phyloP scores from a whole-genome alignment of 768 basidiomycete species.

The Tricholoma bakamatsutake region DNA sequence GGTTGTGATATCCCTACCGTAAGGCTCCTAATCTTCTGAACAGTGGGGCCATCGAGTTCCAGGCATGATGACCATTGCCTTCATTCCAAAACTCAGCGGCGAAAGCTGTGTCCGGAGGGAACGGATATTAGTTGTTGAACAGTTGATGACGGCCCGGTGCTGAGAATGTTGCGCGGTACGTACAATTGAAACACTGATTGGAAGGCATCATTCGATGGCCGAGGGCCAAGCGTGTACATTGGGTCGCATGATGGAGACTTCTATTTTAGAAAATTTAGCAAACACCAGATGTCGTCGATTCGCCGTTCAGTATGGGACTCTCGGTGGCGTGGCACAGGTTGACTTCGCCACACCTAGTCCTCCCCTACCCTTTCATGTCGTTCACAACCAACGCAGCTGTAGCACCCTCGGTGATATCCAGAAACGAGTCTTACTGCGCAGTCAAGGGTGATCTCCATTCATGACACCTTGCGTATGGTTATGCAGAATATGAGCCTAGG shows the following conservation, averaged over 20 bases:
- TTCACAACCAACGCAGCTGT: neutral
- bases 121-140: too few relatives aligned
- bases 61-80: neutral
- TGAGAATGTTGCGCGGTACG: too few relatives aligned
- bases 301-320: neutral
- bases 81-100: too few relatives aligned
- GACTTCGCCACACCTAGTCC: neutral
- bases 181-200: too few relatives aligned
- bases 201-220: neutral
- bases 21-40: neutral
- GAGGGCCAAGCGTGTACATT: neutral
- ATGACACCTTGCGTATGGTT: neutral
- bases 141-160: too few relatives aligned
- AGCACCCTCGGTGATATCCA: neutral
- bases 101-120: too few relatives aligned
- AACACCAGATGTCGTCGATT: too few relatives aligned
- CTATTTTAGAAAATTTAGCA: neutral
- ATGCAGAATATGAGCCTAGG: neutral
- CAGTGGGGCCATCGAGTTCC: neutral
- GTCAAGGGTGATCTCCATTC: neutral
- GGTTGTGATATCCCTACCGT: neutral
- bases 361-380: neutral
- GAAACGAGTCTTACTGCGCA: neutral
- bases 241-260: neutral
- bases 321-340: neutral